Conservation (phyloP, 257 asterid species). For the Thymus quinquecostatus region DNA sequence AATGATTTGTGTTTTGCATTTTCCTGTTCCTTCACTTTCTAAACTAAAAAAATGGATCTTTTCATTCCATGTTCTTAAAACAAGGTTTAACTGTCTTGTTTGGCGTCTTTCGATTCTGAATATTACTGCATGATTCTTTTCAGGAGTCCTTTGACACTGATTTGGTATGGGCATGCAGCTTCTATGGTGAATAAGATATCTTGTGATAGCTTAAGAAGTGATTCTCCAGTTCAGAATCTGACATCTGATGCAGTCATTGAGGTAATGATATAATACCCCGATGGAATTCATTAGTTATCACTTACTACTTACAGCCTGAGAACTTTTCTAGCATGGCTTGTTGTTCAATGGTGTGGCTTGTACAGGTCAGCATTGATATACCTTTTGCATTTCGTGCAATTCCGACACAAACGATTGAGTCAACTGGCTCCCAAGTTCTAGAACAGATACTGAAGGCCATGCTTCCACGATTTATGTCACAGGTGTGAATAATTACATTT, state of each 20-base stretch:
- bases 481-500: conserved; percentile 46
- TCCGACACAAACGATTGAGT: conserved; percentile 75
- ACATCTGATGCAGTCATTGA: conserved; percentile 89
- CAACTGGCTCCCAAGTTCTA: conserved; percentile 89
- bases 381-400: conserved; percentile 92
- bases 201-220: conserved; percentile 51
- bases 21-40: neutral
- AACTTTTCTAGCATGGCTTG: conserved; percentile 25
- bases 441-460: conserved; percentile 79
- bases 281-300: conserved; percentile 12
- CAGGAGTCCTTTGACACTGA: conserved; percentile 98
- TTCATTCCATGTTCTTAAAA: neutral
- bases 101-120: conserved; percentile 52
- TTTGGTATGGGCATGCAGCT: conserved; percentile 99
- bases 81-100: conserved; percentile 27
- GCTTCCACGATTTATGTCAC: conserved; percentile 97
- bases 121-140: conserved; percentile 57
- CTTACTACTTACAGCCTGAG: neutral
- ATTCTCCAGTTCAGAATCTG: conserved; percentile 68
- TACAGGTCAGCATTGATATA: conserved; percentile 86
- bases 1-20: neutral
- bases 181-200: conserved; percentile 87
- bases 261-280: conserved; percentile 42
- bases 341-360: conserved; percentile 23
- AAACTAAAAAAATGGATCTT: neutral